Evolutionary conservation across 768 basidiomycete species (phyloP).

Genomic region (Boletus fagicola): DNA sequence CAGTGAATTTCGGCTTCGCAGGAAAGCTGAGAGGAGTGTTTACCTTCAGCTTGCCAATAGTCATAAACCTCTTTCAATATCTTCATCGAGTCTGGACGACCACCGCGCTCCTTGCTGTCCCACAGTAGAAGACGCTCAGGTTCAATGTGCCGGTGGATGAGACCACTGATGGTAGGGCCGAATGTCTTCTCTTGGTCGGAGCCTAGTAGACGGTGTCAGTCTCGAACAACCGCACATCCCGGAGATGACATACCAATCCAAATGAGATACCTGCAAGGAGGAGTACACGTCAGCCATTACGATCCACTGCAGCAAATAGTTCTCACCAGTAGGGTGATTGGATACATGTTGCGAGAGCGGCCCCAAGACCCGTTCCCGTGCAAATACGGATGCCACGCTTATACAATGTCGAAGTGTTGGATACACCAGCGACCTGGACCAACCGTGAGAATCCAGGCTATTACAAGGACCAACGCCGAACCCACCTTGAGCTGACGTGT

Average conservation of each 20-base stretch:
- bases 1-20: not conserved
- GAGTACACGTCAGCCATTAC: not conserved
- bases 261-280: constrained; percentile 60
- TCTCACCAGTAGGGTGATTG: constrained; percentile 69
- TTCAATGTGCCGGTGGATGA: constrained; percentile 68
- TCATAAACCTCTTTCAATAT: constrained; percentile 66
- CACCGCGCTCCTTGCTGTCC: constrained; percentile 73
- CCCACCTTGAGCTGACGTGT: constrained; percentile 75
- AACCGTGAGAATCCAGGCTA: constrained; percentile 4
- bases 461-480: constrained; percentile 1
- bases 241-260: constrained; percentile 57
- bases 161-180: constrained; percentile 71
- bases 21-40: not conserved
- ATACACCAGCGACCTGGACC: constrained; percentile 71
- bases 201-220: constrained; percentile 39
- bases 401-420: constrained; percentile 78
- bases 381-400: constrained; percentile 78
- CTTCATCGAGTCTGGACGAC: constrained; percentile 77
- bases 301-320: not conserved
- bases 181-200: constrained; percentile 85
- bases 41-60: constrained; percentile 72
- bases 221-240: not conserved
- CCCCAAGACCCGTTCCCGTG: constrained; percentile 80
- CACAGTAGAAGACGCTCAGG: constrained; percentile 74
- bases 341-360: constrained; percentile 75